Evolutionary conservation across 139 green algal genomes (phyloP).

Genomic region (Auxenochlorella protothecoides): DNA sequence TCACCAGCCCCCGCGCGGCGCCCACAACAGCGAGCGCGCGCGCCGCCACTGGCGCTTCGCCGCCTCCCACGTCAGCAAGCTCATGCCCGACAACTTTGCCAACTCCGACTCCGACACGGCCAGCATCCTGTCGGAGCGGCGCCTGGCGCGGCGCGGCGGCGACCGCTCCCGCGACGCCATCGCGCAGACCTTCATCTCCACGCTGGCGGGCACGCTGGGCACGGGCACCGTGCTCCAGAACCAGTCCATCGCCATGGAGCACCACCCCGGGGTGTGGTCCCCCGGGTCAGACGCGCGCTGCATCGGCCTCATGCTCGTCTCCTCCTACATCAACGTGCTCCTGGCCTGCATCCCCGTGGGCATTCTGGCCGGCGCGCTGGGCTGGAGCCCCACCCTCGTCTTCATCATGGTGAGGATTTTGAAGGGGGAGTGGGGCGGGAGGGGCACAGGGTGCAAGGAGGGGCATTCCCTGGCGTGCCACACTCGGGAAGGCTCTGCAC

Average conservation of each 20-base stretch:
- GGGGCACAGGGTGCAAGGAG: neutral
- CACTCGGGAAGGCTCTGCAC: too few species aligned
- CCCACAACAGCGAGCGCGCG: too few species aligned
- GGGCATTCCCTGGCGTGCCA: too few species aligned
- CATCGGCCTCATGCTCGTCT: constrained; percentile 34
- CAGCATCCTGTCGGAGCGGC: too few species aligned
- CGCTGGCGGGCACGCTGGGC: neutral
- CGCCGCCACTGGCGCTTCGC: too few species aligned
- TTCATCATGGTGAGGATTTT: constrained; percentile 34
- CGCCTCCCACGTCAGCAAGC: too few species aligned
- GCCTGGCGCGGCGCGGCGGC: too few species aligned
- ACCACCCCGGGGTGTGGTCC: neutral
- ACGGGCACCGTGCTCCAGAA: neutral
- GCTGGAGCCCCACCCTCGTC: constrained; percentile 30
- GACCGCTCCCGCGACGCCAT: neutral
- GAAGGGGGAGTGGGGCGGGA: constrained; percentile 3
- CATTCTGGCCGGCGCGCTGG: constrained; percentile 19
- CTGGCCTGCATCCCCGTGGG: constrained; percentile 58
- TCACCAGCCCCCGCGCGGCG: too few species aligned
- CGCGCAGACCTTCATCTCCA: neutral
- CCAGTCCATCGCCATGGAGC: neutral
- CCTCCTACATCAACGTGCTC: constrained; percentile 55
- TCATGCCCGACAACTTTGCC: too few species aligned
- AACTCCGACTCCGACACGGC: neutral
- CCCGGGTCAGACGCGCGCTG: constrained; percentile 20